Evolutionary conservation across 116 monocot species (phyloP), one percentile per base, ranked within the genome.

Genomic region (Dioscorea cayenensis): DNA sequence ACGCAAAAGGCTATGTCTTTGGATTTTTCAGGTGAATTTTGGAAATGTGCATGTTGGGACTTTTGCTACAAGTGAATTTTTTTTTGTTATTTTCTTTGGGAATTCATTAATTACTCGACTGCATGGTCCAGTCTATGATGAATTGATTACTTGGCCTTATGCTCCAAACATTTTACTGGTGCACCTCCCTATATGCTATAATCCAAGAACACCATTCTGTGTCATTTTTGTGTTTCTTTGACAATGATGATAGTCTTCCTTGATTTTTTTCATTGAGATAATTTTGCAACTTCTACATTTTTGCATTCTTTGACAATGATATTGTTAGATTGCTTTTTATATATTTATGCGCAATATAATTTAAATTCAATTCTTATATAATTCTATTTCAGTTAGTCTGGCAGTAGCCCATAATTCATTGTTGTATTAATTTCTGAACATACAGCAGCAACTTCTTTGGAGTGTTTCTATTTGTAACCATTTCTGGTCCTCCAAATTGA

Each of bases 1-100:
- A 63, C 50, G 66, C 20, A 14, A 59, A 20, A 70, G 11, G 28
- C 22, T 17, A 5, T 38, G 20, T 55, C 66, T 71, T 43, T 67
- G 63, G 52, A 28, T 69, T 43, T 50, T 66, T 72, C 64, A 72
- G 82, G 71, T 80, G 66, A 9, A n/a, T 48, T 32, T 32, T 63
- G 38, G 48, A 18, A 17, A 59, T 70, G 27, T 12, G 35, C 20
- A 65, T 70, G 28, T 51, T 58, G 16, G 55, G 12, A 43, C 6
- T 43, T 43, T 43, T 43, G 43, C 11, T 43, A 43, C 12, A 12
- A 43, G 43, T 43, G 43, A 43, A 43, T n/a, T 19, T 0, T 55
- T 55, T 55, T 55, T 5, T 55, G 55, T 18, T 55, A 55, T 55
- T 19, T 55, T 3, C 43, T 10, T 20, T 62, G 62, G 23, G 8